These are phyloP conservation scores for Saururus chinensis DNA, from an alignment of 164 flowering plant genomes.

Conservation along the genomic window DNA sequence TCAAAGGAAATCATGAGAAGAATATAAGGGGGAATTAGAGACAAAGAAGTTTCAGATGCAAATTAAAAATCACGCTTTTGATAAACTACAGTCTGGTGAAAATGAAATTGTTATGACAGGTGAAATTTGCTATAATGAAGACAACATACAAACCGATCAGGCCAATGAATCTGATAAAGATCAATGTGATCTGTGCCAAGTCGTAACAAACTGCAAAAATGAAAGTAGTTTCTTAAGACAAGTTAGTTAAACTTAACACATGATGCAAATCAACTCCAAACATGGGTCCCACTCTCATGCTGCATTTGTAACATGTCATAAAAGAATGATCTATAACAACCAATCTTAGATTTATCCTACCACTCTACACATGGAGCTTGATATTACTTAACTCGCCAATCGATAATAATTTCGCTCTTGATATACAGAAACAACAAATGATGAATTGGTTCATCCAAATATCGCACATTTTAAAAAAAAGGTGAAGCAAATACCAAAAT, in stretches of 20 bases:
- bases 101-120: not conserved
- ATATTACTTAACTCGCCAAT: too few relatives aligned
- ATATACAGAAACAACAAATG: too few relatives aligned
- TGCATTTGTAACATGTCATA: too few relatives aligned
- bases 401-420: too few relatives aligned
- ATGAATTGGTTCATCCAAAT: too few relatives aligned
- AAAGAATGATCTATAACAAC: too few relatives aligned
- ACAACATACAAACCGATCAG: constrained; percentile 71
- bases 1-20: constrained; percentile 2
- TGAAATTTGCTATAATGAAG: constrained; percentile 7
- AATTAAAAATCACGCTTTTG: not conserved
- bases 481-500: too few relatives aligned
- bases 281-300: not conserved
- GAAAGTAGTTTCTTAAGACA: not conserved
- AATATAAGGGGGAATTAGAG: not conserved
- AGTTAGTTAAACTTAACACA: not conserved
- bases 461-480: too few relatives aligned
- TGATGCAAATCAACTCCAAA: not conserved
- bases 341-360: too few relatives aligned
- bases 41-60: not conserved
- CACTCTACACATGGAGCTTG: too few relatives aligned
- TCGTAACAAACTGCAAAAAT: constrained; percentile 50
- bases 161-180: constrained; percentile 88
- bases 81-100: not conserved
- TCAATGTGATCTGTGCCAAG: constrained; percentile 65